A percentile compares a stretch with the other conserved stretches of the same genome.
Evolutionary conservation across 768 basidiomycete genomes (phyloP).

Genomic region (Lactarius deliciosus): DNA sequence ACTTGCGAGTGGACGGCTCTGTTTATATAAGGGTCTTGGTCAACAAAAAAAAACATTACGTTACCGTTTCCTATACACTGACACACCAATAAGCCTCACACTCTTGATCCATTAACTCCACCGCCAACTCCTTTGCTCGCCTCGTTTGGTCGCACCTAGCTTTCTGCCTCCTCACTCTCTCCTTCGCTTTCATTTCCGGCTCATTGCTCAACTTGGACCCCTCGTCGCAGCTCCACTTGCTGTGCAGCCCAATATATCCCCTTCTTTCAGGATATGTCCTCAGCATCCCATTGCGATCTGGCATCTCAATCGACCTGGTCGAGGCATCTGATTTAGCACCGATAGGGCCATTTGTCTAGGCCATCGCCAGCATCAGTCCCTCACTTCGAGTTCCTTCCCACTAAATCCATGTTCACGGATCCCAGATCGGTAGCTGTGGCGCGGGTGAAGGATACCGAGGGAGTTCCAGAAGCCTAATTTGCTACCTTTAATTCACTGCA

Average conservation of each 20-base stretch:
- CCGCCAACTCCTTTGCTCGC: constrained; percentile 1
- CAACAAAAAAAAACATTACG: neutral
- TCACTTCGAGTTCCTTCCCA: constrained; percentile 6
- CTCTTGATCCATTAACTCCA: neutral
- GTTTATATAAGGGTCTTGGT: neutral
- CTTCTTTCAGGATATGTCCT: neutral
- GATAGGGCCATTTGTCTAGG: constrained; percentile 21
- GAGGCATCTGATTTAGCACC: constrained; percentile 18
- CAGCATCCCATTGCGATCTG: neutral
- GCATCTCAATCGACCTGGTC: constrained; percentile 9
- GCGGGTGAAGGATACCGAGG: constrained; percentile 10
- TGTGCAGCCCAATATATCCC: no score
- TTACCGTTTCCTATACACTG: neutral
- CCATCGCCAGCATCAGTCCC: constrained; percentile 16
- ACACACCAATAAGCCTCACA: neutral
- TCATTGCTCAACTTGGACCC: constrained; percentile 11
- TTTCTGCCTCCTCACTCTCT: neutral
- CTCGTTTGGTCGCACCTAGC: neutral
- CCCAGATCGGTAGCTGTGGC: constrained; percentile 17
- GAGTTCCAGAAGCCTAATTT: constrained; percentile 11
- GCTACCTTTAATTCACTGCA: neutral
- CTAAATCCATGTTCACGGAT: constrained; percentile 6
- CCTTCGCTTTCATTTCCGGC: neutral
- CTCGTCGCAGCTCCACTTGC: no score
- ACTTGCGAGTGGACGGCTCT: neutral